Percentiles rank a stretch among this genome's conserved stretches.
These are phyloP conservation scores for Ceratobasidium sp. DNA, from an alignment of 1,284 basidiomycete species.

Conservation along the genomic window DNA sequence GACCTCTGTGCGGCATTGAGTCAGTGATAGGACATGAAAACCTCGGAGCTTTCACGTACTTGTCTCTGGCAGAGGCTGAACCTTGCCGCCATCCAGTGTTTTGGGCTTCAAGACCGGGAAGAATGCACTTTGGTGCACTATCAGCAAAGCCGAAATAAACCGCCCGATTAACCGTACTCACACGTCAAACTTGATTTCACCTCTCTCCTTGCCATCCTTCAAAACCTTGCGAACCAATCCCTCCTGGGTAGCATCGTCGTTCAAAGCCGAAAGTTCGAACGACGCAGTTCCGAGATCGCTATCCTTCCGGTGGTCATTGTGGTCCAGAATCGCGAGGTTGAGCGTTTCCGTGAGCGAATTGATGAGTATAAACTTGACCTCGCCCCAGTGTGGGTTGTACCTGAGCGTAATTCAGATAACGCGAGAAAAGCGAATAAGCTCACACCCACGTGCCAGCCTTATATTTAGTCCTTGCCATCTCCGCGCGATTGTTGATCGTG, in stretches of 20 bases:
- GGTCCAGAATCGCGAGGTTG: constrained; percentile 81
- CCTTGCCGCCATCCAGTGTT: constrained; percentile 67
- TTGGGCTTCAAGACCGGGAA: constrained; percentile 89
- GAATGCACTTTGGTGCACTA: constrained; percentile 57
- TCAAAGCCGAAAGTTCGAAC: constrained; percentile 79
- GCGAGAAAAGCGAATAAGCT: constrained; percentile 18
- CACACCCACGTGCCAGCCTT: constrained; percentile 75
- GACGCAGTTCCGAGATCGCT: constrained; percentile 77
- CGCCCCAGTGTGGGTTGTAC: constrained; percentile 88
- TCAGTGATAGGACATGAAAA: constrained; percentile 14
- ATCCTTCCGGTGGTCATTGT: constrained; percentile 84
- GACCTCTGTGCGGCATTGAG: constrained; percentile 59
- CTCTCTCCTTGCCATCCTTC: constrained; percentile 88
- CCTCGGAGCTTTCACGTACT: constrained; percentile 57
- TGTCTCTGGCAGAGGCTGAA: constrained; percentile 79
- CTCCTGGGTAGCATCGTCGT: constrained; percentile 86
- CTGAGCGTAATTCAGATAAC: constrained; percentile 51
- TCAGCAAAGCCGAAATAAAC: not conserved
- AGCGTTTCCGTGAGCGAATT: constrained; percentile 85
- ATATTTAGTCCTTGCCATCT: constrained; percentile 79
- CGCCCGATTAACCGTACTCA: constrained; percentile 40
- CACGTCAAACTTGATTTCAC: constrained; percentile 82
- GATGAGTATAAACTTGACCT: constrained; percentile 91
- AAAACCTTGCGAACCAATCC: constrained; percentile 74
- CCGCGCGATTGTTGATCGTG: constrained; percentile 75